phyloP scores from a whole-genome alignment of 2,329 filamentous ascomycete species.

The Phoma sp. region DNA sequence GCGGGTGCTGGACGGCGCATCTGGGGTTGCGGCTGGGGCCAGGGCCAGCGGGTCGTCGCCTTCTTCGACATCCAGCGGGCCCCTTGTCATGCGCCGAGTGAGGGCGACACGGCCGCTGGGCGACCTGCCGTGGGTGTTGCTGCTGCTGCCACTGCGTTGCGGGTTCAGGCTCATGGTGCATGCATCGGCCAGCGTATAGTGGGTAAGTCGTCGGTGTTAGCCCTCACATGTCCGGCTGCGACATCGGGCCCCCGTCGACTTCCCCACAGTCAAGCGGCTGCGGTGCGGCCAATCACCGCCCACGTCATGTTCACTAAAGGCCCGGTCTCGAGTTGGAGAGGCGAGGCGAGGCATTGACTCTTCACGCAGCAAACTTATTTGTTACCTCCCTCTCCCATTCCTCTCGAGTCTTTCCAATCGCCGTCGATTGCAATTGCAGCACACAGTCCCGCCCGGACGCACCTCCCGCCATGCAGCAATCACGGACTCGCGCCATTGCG shows the following conservation, averaged over 20 bases:
- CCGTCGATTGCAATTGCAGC: slow-evolving; percentile 1
- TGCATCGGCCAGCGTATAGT: too few relatives aligned
- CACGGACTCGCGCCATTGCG: slow-evolving; percentile 44
- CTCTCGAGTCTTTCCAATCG: not conserved
- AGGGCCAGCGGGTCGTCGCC: slow-evolving; percentile 4
- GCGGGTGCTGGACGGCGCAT: slow-evolving; percentile 1
- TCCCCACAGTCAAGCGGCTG: slow-evolving; percentile 3
- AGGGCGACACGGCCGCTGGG: slow-evolving; percentile 57
- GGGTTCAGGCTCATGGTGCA: slow-evolving; percentile 20
- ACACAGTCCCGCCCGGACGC: not conserved
- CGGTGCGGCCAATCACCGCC: not conserved
- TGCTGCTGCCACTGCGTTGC: slow-evolving; percentile 22
- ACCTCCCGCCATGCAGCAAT: slow-evolving; percentile 41
- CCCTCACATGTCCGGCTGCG: not conserved
- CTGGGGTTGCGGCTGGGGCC: not conserved
- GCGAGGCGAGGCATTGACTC: slow-evolving; percentile 7
- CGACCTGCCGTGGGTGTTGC: slow-evolving; percentile 37
- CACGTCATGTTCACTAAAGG: not conserved
- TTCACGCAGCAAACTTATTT: slow-evolving; percentile 7
- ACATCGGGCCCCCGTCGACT: not conserved
- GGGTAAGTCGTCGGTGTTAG: not conserved
- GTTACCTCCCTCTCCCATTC: not conserved
- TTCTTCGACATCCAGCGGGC: slow-evolving; percentile 65
- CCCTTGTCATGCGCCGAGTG: slow-evolving; percentile 74
- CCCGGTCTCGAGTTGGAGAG: not conserved